Percentiles rank a stretch among this genome's conserved stretches.
Conservation (phyloP, 495 filamentous ascomycete species). For the Jackrogersella minutella region DNA sequence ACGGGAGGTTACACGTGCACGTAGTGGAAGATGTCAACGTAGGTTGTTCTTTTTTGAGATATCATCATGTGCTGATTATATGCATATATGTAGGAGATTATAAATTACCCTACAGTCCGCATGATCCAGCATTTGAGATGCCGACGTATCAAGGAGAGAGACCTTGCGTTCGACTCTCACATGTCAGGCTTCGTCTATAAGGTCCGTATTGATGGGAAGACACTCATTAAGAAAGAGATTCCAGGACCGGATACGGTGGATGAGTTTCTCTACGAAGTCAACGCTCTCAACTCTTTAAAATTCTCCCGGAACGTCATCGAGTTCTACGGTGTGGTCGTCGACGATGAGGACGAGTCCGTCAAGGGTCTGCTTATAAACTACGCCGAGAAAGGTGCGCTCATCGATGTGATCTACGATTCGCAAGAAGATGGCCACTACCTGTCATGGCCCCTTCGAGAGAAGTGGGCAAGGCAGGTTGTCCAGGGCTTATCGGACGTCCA, state of each 20-base stretch:
- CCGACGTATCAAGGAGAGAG: conserved; percentile 71
- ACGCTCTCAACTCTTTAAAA: conserved; percentile 83
- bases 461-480: conserved; percentile 93
- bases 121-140: conserved; percentile 80
- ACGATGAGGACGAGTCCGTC: conserved; percentile 75
- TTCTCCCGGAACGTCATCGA: conserved; percentile 80
- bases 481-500: conserved; percentile 91
- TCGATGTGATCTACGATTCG: conserved; percentile 87
- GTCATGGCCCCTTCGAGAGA: conserved; percentile 79
- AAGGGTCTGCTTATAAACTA: conserved; percentile 92
- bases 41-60: conserved; percentile 31
- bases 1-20: conserved; percentile 92
- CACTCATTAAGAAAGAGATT: conserved; percentile 97
- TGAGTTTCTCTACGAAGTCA: conserved; percentile 97
- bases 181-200: conserved; percentile 98
- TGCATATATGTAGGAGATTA: conserved; percentile 71
- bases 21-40: conserved; percentile 95
- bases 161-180: conserved; percentile 86
- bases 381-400: conserved; percentile 85
- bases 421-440: conserved; percentile 60
- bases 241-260: conserved; percentile 95
- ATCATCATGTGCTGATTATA: conserved; percentile 27
- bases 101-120: conserved; percentile 80
- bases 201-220: conserved; percentile 70
- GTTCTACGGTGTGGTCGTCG: conserved; percentile 88